A percentile compares a stretch with the other conserved stretches of the same genome.
Evolutionary conservation across 2,329 filamentous ascomycete genomes (phyloP).

Genomic region (Neonectria coccinea): DNA sequence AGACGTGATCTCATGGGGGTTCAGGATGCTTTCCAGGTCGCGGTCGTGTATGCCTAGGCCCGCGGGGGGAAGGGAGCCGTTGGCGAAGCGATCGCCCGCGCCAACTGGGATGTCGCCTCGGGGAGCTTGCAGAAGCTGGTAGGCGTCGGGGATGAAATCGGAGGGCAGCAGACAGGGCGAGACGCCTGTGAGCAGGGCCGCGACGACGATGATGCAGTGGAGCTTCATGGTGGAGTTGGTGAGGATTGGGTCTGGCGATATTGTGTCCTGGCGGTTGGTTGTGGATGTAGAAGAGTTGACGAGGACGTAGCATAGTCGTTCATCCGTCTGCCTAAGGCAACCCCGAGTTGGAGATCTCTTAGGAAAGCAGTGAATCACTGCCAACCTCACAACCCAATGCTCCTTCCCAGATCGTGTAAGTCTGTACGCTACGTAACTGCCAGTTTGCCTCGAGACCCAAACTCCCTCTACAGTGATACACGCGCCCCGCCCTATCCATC

Average conservation of each 20-base stretch:
- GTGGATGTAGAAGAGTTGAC: neutral
- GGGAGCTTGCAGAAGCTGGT: constrained; percentile 26
- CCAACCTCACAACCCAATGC: neutral
- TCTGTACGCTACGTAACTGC: neutral
- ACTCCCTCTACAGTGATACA: neutral
- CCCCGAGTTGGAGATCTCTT: neutral
- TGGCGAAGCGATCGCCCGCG: constrained; percentile 56
- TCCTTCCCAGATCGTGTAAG: neutral
- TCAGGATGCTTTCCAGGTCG: constrained; percentile 58
- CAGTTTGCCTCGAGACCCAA: neutral
- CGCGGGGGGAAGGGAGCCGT: constrained; percentile 51
- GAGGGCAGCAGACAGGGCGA: constrained; percentile 54
- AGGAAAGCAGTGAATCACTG: neutral
- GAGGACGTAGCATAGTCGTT: neutral
- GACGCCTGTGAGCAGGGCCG: constrained; percentile 35
- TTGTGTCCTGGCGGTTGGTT: neutral
- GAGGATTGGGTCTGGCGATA: neutral
- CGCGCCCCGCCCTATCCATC: neutral
- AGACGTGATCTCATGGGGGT: constrained; percentile 57
- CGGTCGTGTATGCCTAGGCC: constrained; percentile 51
- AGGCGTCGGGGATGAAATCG: constrained; percentile 44
- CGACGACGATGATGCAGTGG: constrained; percentile 30
- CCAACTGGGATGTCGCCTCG: constrained; percentile 53
- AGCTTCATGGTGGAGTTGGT: constrained; percentile 46
- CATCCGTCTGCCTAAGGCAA: neutral